Evolutionary conservation across 2,329 filamentous ascomycete species (phyloP).

Genomic region (Scedosporium aurantiacum): DNA sequence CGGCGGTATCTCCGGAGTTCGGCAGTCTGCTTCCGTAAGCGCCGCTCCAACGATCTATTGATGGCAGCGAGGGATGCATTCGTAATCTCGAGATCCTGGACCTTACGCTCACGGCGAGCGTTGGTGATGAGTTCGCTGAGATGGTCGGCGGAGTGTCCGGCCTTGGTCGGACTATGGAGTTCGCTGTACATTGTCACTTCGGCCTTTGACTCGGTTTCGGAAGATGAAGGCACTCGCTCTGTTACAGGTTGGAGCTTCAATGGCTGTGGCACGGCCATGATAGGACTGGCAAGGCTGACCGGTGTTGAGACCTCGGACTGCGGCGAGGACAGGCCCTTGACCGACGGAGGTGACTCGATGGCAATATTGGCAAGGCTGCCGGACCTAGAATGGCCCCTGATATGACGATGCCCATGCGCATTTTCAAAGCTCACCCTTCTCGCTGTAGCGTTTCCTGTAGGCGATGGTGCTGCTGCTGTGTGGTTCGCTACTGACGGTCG

Average conservation of each 20-base stretch:
- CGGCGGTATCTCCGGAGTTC: conserved; percentile 79
- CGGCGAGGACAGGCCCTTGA: not conserved
- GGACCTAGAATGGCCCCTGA: conserved; percentile 4
- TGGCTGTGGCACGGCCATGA: not conserved
- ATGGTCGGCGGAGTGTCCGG: conserved; percentile 41
- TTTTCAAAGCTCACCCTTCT: conserved; percentile 2
- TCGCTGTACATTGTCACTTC: conserved; percentile 16
- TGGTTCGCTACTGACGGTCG: not conserved
- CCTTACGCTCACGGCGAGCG: conserved; percentile 83
- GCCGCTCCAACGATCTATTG: conserved; percentile 82
- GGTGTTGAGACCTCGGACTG: conserved; percentile 1
- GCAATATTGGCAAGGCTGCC: conserved; percentile 6
- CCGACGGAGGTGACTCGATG: conserved; percentile 4
- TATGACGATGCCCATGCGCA: not conserved
- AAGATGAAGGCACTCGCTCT: not conserved
- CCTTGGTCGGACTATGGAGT: conserved; percentile 48
- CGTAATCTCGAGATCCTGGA: conserved; percentile 90
- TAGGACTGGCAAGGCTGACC: conserved; percentile 1
- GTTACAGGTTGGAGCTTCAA: conserved; percentile 1
- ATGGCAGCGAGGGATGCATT: conserved; percentile 93
- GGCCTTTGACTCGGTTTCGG: conserved; percentile 15
- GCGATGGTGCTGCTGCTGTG: not conserved
- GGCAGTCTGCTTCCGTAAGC: conserved; percentile 80
- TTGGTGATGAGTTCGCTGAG: conserved; percentile 73
- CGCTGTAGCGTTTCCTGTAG: not conserved